Base-by-base conservation (phyloP, 169 alveolate species). In the Plasmodium vinckei region DNA sequence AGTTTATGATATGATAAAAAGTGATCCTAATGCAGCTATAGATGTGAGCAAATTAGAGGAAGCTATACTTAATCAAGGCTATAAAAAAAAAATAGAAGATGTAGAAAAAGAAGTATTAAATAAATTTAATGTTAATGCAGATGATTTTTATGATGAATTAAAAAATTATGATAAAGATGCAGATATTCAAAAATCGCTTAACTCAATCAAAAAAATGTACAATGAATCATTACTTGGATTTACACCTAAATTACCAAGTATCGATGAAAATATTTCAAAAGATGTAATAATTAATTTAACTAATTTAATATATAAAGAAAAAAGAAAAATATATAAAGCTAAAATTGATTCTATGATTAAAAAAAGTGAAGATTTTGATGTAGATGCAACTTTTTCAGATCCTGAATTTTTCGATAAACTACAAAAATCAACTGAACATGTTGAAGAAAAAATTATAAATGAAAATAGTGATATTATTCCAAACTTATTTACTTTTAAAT, bases 381-480 rank as follows among this genome's bases (percentile, higher is more conserved):
- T 64, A n/a, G 47, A 73, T 33, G 44, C 17, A 10, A 53, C 79
- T 3, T 79, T 79, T n/a, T 46, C 82, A 51, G 67, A 79, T 64
- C 6, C 89, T 1, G 71, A 53, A 23, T 79, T 65, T 65, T 79
- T 79, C 44, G 73, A 79, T 42, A 65, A 79, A 39, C 42, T 79
- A 5, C 77, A 63, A 25, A 79, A 79, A 25, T 79, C 89, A 15
- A 79, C 89, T 9, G 82, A 79, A 79, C 89, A 79, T 21, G 79
- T 79, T n/a, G 89, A 79, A 65, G 89, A 79, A 65, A 33, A 79
- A 79, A 59, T 79, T 10, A 65, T 79, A n/a, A 65, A 65, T n/a
- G 89, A 79, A 53, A 79, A 79, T 39, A 53, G 15, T 6, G 17
- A 63, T 21, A 4, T 79, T 3, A 59, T 79, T 17, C 89, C 89